phyloP scores from a whole-genome alignment of 306 rosid genomes.

The Heteromeles arbutifolia region DNA sequence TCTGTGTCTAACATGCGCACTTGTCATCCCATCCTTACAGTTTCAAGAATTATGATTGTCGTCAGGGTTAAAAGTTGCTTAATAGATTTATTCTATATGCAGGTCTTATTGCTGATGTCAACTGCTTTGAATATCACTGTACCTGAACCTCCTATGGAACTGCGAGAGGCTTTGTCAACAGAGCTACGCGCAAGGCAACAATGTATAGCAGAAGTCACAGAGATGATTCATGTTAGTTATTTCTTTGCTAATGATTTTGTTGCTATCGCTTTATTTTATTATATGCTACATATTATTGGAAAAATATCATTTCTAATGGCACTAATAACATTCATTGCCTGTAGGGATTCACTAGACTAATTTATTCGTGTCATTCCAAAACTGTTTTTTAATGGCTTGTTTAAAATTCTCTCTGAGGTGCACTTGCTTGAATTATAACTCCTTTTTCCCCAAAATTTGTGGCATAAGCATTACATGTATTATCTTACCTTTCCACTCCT shows the following conservation, averaged over 20 bases:
- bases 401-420: neutral
- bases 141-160: conserved; percentile 25
- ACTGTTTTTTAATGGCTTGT: neutral
- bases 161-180: conserved; percentile 37
- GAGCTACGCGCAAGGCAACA: conserved; percentile 80
- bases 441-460: neutral
- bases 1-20: too few species aligned
- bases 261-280: neutral
- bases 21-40: neutral
- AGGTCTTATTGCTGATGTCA: conserved; percentile 88
- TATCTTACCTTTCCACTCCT: neutral
- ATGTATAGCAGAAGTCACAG: conserved; percentile 88
- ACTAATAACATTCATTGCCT: neutral
- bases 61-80: neutral
- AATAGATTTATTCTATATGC: conserved; percentile 8
- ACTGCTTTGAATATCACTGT: conserved; percentile 60
- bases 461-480: neutral
- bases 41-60: neutral
- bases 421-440: neutral
- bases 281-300: neutral
- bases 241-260: neutral
- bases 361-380: neutral
- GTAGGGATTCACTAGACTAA: neutral
- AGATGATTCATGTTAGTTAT: conserved; percentile 91
- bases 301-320: neutral